Evolutionary conservation across 164 flowering plant species (phyloP).

Genomic region (Vitis rupestris): DNA sequence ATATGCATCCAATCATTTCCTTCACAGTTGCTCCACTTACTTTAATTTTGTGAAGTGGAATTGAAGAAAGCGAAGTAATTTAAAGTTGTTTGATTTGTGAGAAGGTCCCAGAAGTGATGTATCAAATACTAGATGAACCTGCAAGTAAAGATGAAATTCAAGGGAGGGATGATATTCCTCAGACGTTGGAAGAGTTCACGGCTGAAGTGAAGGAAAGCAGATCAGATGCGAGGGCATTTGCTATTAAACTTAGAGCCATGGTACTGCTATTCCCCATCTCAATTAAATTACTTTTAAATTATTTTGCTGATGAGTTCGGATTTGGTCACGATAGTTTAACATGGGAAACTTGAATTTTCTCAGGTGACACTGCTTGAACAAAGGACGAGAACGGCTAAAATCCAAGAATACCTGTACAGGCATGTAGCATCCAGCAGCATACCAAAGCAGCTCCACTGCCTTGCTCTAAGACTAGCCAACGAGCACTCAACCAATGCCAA

Average conservation of each 20-base stretch:
- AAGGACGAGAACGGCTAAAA: conserved; percentile 80
- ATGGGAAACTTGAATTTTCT: background rate
- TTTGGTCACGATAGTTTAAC: too few species aligned
- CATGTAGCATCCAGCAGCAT: conserved; percentile 99
- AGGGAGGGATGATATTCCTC: conserved; percentile 61
- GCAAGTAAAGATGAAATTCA: conserved; percentile 29
- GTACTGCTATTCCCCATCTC: conserved; percentile 28
- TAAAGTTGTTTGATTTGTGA: too few species aligned
- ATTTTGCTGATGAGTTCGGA: too few species aligned
- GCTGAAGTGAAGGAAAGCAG: conserved; percentile 51
- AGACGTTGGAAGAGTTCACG: conserved; percentile 72
- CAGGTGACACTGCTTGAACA: conserved; percentile 79
- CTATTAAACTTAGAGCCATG: conserved; percentile 77
- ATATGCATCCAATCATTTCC: too few species aligned
- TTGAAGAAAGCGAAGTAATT: too few species aligned
- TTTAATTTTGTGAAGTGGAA: too few species aligned
- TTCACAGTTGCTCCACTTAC: too few species aligned
- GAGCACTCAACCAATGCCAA: conserved; percentile 85
- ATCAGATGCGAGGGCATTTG: conserved; percentile 70
- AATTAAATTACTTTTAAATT: too few species aligned
- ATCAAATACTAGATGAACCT: conserved; percentile 59
- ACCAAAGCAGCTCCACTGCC: conserved; percentile 93
- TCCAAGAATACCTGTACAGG: conserved; percentile 86
- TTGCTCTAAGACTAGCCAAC: conserved; percentile 70
- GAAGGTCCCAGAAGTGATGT: conserved; percentile 88